Conservation (phyloP, 2,329 filamentous ascomycete species). For the Periglandula ipomoeae region DNA sequence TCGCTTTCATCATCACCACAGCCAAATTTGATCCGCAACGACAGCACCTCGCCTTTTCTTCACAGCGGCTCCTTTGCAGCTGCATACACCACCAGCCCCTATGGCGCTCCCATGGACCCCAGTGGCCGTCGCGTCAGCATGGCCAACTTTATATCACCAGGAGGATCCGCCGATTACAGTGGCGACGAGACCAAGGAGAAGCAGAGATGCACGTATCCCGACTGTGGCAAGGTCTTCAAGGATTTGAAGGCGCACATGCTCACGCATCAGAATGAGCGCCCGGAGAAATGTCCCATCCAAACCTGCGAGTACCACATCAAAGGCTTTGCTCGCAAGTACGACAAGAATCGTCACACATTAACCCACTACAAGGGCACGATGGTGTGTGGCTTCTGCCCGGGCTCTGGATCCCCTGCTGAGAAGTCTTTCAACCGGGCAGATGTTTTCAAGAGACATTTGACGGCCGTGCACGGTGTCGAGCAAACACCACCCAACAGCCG, state of each 20-base stretch:
- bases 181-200: constrained; percentile 58
- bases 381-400: constrained; percentile 92
- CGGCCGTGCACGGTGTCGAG: constrained; percentile 83
- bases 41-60: constrained; percentile 59
- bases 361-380: constrained; percentile 97
- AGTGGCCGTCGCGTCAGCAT: constrained; percentile 56
- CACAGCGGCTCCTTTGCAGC: constrained; percentile 44
- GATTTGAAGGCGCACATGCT: constrained; percentile 91
- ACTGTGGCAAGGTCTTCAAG: constrained; percentile 81
- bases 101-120: constrained; percentile 34
- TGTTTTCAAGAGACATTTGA: constrained; percentile 91
- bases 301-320: constrained; percentile 89
- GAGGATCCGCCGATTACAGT: constrained; percentile 49
- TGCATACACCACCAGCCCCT: constrained; percentile 44
- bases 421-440: constrained; percentile 95
- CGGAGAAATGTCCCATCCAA: constrained; percentile 88
- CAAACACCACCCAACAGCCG: constrained; percentile 88
- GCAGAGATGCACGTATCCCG: constrained; percentile 68
- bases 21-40: constrained; percentile 38
- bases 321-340: constrained; percentile 90
- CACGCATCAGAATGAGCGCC: constrained; percentile 82
- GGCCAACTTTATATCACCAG: constrained; percentile 57
- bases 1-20: constrained; percentile 45
- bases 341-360: constrained; percentile 89
- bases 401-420: constrained; percentile 77